Percentiles rank a stretch among this genome's conserved stretches.
Evolutionary conservation across 495 filamentous ascomycete species (phyloP).

Genomic region (Niebla homalea): DNA sequence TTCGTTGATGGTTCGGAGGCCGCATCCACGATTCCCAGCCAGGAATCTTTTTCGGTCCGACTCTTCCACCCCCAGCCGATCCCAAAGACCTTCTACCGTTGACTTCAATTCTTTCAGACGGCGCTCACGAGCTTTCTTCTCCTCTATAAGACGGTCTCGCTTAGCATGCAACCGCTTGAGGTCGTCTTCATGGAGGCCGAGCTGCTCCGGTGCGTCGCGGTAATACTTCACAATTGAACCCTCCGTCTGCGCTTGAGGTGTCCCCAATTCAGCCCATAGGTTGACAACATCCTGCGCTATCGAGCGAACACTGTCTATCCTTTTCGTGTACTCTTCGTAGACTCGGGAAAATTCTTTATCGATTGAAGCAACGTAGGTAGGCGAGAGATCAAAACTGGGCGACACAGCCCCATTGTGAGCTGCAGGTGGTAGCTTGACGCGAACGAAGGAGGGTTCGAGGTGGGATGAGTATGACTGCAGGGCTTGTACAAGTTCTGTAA

Average conservation of each 20-base stretch:
- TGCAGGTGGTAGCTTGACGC: constrained; percentile 68
- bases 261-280: constrained; percentile 90
- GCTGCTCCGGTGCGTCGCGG: constrained; percentile 78
- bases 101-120: constrained; percentile 61
- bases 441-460: constrained; percentile 74
- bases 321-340: constrained; percentile 84
- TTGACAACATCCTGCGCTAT: constrained; percentile 76
- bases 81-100: constrained; percentile 74
- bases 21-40: constrained; percentile 57
- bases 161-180: constrained; percentile 54
- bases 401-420: constrained; percentile 60
- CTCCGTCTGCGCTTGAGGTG: constrained; percentile 86
- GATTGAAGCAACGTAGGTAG: constrained; percentile 71
- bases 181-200: constrained; percentile 82
- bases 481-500: constrained; percentile 73
- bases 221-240: constrained; percentile 73
- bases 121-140: constrained; percentile 78
- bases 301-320: constrained; percentile 58
- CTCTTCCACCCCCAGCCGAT: constrained; percentile 72
- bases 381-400: constrained; percentile 74
- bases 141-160: constrained; percentile 78
- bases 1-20: constrained; percentile 79
- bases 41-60: constrained; percentile 73
- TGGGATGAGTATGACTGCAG: constrained; percentile 91
- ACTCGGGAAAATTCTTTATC: constrained; percentile 86